These are phyloP conservation scores for Trichophyton verrucosum DNA, from an alignment of 2,329 filamentous ascomycete genomes.

Conservation along the genomic window DNA sequence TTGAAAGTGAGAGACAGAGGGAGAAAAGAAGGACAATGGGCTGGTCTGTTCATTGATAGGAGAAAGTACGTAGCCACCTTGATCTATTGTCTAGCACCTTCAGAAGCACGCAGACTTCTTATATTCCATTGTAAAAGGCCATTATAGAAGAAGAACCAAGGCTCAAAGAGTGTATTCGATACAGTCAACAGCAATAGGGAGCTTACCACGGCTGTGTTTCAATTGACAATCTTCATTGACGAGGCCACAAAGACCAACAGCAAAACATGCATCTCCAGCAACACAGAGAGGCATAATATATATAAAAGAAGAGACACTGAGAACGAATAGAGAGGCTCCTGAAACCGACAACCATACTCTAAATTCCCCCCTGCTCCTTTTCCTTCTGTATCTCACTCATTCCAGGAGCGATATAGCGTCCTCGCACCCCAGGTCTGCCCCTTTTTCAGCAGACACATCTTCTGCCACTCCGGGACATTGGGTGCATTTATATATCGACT, in stretches of 20 bases:
- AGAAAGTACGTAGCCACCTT: neutral
- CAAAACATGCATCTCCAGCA: neutral
- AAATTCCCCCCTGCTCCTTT: neutral
- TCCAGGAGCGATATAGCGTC: conserved; percentile 78
- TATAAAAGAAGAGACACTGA: neutral
- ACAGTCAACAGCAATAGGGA: neutral
- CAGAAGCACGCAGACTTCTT: neutral
- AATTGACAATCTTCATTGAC: neutral
- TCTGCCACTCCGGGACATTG: conserved; percentile 69
- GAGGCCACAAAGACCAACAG: neutral
- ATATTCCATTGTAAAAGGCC: neutral
- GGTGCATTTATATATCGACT: conserved; percentile 80
- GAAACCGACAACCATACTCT: too few relatives aligned
- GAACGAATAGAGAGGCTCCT: neutral
- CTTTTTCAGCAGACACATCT: conserved; percentile 68
- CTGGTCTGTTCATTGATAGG: neutral
- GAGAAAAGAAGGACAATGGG: neutral
- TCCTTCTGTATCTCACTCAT: conserved; percentile 38
- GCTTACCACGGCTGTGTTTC: neutral
- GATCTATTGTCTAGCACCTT: neutral
- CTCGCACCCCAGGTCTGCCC: conserved; percentile 70
- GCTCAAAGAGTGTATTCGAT: neutral
- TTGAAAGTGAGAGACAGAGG: neutral
- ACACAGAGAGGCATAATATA: neutral
- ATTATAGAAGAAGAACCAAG: neutral